Evolutionary conservation across 495 filamentous ascomycete genomes (phyloP), one percentile per base, ranked within the genome.

Genomic region (Evernia prunastri): DNA sequence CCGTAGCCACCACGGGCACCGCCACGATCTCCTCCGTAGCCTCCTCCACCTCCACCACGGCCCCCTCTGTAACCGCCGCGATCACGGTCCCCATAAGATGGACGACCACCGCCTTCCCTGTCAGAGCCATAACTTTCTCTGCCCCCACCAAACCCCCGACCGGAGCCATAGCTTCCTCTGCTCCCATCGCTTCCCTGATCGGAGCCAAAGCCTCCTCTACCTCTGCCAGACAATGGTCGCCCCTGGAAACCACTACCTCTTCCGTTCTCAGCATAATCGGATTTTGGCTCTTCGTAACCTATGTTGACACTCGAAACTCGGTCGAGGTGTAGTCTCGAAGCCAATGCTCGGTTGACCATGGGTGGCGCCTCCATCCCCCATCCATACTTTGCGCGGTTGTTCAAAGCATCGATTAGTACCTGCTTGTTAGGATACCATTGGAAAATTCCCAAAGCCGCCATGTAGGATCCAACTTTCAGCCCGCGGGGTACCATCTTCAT

Each of bases 321-420:
- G 0, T 43, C 27, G 0, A 87, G 70, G 27, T 82, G 78, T 42
- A 89, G 70, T 66, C 79, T 83, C 7, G 60, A 25, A 1, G 76
- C 80, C 25, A 84, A 20, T n/a, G 49, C 67, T 2, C 67, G 65
- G 17, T 70, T 54, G 12, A 96, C 67, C 4, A 65, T 64, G 1
- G 91, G 91, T 13, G 82, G 79, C 61, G 79, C 64, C 0, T 74
- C 61, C 77, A 89, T 77, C 13, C 86, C 84, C 78, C 86, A 90
- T 4, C 83, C 86, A 40, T 82, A 74, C 29, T 73, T 71, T 49
- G 81, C 77, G 70, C 86, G 80, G n/a, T 82, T 72, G 72, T 92
- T 91, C 61, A 94, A 71, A 7, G 76, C 72, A 6, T 79, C 56
- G 18, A 90, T 72, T 31, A 86, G 59, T 6, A 67, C 66, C 4